These are phyloP conservation scores for Ilex asprella DNA, from an alignment of 257 asterid genomes.

Conservation along the genomic window DNA sequence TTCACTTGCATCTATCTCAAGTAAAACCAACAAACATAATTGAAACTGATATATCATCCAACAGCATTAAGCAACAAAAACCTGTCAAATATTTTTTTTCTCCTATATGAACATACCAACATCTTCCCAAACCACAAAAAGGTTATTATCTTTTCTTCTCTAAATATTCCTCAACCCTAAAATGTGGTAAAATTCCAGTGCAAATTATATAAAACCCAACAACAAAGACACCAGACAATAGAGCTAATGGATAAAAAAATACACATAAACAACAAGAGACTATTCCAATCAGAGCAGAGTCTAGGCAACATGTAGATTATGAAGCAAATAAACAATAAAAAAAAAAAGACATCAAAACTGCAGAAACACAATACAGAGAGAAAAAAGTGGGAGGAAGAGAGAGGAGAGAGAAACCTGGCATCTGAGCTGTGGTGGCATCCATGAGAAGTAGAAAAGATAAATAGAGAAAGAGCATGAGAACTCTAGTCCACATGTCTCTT, in stretches of 20 bases:
- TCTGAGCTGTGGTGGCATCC: conserved; percentile 66
- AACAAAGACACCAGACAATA: not conserved
- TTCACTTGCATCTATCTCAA: too few relatives aligned
- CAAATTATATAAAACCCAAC: not conserved
- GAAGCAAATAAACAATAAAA: not conserved
- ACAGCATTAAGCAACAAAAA: not conserved
- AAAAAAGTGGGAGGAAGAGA: not conserved
- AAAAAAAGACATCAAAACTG: conserved; percentile 1
- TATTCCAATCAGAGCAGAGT: too few relatives aligned
- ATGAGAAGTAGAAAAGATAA: conserved; percentile 30
- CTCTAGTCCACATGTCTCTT: conserved; percentile 42
- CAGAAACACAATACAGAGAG: not conserved
- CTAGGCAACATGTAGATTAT: too few relatives aligned
- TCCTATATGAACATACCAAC: not conserved
- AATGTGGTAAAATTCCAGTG: not conserved
- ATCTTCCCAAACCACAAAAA: not conserved
- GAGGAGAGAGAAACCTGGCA: conserved; percentile 54
- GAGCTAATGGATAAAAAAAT: too few relatives aligned
- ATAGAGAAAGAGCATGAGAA: conserved; percentile 23
- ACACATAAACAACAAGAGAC: too few relatives aligned
- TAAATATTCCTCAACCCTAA: too few relatives aligned
- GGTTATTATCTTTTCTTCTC: not conserved
- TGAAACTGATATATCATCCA: not conserved
- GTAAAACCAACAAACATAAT: not conserved
- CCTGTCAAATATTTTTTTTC: not conserved